A percentile compares a stretch with the other conserved stretches of the same genome.
Conservation (phyloP, 2,329 filamentous ascomycete genomes). For the Colletotrichum sp. region DNA sequence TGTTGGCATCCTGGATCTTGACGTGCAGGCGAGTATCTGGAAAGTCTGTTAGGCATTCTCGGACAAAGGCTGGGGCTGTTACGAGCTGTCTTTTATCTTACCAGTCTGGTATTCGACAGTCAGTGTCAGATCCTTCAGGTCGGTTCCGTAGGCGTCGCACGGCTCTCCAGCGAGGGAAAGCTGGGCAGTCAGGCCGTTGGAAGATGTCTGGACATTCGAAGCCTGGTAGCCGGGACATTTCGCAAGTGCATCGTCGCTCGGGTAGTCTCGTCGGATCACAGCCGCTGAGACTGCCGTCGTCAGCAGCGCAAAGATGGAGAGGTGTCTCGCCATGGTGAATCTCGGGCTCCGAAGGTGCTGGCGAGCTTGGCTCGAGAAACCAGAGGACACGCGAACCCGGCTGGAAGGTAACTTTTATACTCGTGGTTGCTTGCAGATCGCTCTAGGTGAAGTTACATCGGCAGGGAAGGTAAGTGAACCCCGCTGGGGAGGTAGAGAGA, state of each 20-base stretch:
- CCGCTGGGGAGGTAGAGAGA: background rate
- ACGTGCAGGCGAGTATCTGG: constrained; percentile 73
- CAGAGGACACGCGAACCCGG: background rate
- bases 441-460: background rate
- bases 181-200: constrained; percentile 57
- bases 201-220: constrained; percentile 59
- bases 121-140: constrained; percentile 29
- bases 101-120: constrained; percentile 36
- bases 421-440: background rate
- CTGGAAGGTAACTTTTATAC: constrained; percentile 1
- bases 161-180: constrained; percentile 26
- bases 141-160: constrained; percentile 27
- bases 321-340: constrained; percentile 5
- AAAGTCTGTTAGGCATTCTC: background rate
- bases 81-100: background rate
- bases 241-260: constrained; percentile 9
- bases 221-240: constrained; percentile 50
- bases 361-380: background rate
- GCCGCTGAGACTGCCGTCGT: constrained; percentile 3
- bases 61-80: background rate
- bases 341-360: background rate
- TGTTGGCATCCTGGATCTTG: constrained; percentile 72
- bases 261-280: constrained; percentile 14
- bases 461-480: background rate
- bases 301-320: constrained; percentile 8